Conservation (phyloP, 1,284 basidiomycete species). For the Athelia sp. region DNA sequence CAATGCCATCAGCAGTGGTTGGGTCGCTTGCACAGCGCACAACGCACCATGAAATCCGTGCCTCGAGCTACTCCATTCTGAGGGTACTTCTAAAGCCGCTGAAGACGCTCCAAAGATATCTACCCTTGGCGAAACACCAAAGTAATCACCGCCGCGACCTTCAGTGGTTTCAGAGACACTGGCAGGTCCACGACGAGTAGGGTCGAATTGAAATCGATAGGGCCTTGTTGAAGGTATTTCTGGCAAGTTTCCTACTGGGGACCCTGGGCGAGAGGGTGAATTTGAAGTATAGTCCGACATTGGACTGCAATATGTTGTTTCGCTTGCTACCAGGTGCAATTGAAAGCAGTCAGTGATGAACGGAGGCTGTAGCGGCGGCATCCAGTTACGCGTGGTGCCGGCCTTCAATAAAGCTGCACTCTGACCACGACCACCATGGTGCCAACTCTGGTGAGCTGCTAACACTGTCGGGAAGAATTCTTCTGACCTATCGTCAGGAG, state of each 20-base stretch:
- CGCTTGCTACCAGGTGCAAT: not conserved
- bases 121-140: slow-evolving; percentile 36
- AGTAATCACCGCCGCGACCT: slow-evolving; percentile 50
- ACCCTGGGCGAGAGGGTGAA: slow-evolving; percentile 38
- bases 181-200: slow-evolving; percentile 50
- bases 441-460: too few relatives aligned
- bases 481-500: slow-evolving; percentile 35
- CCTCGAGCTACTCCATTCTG: slow-evolving; percentile 74
- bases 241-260: slow-evolving; percentile 41
- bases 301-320: too few relatives aligned
- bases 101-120: slow-evolving; percentile 29
- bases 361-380: too few relatives aligned
- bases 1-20: slow-evolving; percentile 15
- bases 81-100: slow-evolving; percentile 39
- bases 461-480: too few relatives aligned
- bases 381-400: too few relatives aligned
- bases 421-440: too few relatives aligned
- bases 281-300: slow-evolving; percentile 37
- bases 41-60: slow-evolving; percentile 73
- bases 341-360: not conserved
- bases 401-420: too few relatives aligned
- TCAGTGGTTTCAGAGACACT: slow-evolving; percentile 67
- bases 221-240: slow-evolving; percentile 41
- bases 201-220: slow-evolving; percentile 68
- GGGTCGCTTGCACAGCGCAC: slow-evolving; percentile 31